Percentiles rank a stretch among this genome's conserved stretches.
Evolutionary conservation across 148 eudicot species (phyloP).

Genomic region (Tetragonia tetragonoides): DNA sequence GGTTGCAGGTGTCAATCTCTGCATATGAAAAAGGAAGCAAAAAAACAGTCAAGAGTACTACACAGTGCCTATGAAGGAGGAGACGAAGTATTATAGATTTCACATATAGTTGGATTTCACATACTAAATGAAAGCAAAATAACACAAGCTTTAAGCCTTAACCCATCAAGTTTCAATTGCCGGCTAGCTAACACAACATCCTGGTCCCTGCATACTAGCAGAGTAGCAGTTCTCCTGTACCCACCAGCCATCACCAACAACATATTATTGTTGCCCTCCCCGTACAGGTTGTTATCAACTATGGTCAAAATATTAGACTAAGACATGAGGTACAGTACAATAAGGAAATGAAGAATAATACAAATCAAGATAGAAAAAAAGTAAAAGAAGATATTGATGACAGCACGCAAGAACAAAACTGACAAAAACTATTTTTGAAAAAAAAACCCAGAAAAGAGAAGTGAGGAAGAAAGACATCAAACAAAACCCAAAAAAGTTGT

Average conservation of each 20-base stretch:
- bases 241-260: too few species aligned
- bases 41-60: not conserved
- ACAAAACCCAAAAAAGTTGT: not conserved
- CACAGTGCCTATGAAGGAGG: not conserved
- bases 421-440: too few species aligned
- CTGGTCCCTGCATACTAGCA: not conserved
- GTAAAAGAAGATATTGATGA: not conserved
- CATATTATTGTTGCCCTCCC: not conserved
- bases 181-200: not conserved
- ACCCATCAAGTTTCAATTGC: not conserved
- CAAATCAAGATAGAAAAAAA: not conserved
- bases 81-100: not conserved
- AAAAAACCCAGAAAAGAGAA: not conserved
- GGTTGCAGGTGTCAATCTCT: conserved; percentile 65
- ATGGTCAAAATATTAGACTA: too few species aligned
- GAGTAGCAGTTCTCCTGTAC: too few species aligned
- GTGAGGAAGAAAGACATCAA: not conserved
- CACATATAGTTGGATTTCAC: not conserved
- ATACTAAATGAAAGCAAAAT: not conserved
- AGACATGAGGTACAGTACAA: not conserved
- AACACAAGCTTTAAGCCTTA: not conserved
- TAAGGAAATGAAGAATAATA: not conserved
- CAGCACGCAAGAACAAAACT: too few species aligned
- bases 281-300: not conserved
- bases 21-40: conserved; percentile 7